A percentile compares a stretch with the other conserved stretches of the same genome.
Conservation (phyloP, 2,329 filamentous ascomycete genomes). For the Colletotrichum horii region DNA sequence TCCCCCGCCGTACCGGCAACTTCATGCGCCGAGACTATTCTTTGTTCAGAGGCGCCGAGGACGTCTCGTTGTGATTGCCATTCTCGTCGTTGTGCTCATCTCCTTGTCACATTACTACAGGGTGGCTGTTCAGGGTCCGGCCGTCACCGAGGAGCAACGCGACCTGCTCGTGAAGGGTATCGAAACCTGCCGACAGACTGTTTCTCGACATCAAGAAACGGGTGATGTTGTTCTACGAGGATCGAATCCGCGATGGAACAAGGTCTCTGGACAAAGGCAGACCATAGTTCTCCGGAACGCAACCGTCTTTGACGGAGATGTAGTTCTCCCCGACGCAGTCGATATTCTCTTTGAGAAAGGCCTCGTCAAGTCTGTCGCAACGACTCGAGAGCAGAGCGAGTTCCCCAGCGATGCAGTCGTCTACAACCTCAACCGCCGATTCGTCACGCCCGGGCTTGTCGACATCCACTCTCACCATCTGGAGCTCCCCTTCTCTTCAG, state of each 20-base stretch:
- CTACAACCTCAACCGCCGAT: conserved; percentile 38
- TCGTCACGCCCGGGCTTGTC: conserved; percentile 47
- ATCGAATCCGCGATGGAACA: background rate
- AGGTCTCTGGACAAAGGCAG: background rate
- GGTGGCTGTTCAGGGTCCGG: too few species aligned
- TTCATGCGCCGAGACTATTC: background rate
- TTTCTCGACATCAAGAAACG: background rate
- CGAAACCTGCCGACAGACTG: background rate
- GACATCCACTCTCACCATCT: conserved; percentile 51
- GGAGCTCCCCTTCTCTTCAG: conserved; percentile 34
- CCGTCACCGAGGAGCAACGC: background rate
- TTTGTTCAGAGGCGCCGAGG: background rate
- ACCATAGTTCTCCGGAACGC: conserved; percentile 40
- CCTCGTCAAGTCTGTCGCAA: conserved; percentile 27
- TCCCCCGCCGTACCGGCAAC: background rate
- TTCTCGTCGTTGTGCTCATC: background rate
- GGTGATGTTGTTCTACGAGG: background rate
- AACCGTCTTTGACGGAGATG: conserved; percentile 47
- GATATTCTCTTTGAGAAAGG: conserved; percentile 43
- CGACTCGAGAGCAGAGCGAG: background rate
- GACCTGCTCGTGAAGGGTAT: background rate
- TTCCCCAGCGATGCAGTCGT: conserved; percentile 18
- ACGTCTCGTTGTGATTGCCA: background rate
- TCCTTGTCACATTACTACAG: background rate
- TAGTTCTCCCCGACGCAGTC: conserved; percentile 31